A percentile compares a stretch with the other conserved stretches of the same genome.
These are phyloP conservation scores for Wickerhamomyces canadensis DNA, from an alignment of 805 yeast genomes.

Conservation along the genomic window DNA sequence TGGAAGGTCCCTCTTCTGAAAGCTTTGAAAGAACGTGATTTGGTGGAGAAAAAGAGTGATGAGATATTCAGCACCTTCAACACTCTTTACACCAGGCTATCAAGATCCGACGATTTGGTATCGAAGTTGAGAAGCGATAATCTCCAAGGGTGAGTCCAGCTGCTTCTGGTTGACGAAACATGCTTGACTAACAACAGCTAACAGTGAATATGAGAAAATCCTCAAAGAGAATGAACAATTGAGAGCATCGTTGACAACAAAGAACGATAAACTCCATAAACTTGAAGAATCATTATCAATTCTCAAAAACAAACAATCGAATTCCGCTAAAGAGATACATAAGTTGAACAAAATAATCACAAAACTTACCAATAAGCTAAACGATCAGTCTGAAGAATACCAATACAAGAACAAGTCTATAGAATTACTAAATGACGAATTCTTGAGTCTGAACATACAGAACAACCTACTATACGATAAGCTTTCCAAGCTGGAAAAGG, in stretches of 20 bases:
- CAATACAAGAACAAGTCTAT: constrained; percentile 47
- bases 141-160: constrained; percentile 6
- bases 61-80: constrained; percentile 6
- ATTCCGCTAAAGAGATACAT: constrained; percentile 20
- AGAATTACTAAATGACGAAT: constrained; percentile 62
- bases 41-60: constrained; percentile 4
- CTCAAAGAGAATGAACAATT: constrained; percentile 5
- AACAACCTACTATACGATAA: constrained; percentile 30
- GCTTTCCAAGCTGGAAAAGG: constrained; percentile 30
- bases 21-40: constrained; percentile 14
- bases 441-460: constrained; percentile 56
- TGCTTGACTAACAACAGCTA: neutral
- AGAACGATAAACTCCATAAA: neutral
- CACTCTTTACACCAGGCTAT: constrained; percentile 9
- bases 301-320: constrained; percentile 19
- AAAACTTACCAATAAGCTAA: constrained; percentile 23
- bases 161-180: neutral
- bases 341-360: constrained; percentile 25
- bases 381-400: constrained; percentile 23
- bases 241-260: constrained; percentile 1
- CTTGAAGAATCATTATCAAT: constrained; percentile 7
- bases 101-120: constrained; percentile 10
- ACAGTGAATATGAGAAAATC: constrained; percentile 3
- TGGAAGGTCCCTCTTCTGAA: constrained; percentile 9
- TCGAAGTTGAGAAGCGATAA: constrained; percentile 4